Percentiles rank a stretch among this genome's conserved stretches.
phyloP scores from a whole-genome alignment of 176 grass and related monocot genomes.

The Areca catechu region DNA sequence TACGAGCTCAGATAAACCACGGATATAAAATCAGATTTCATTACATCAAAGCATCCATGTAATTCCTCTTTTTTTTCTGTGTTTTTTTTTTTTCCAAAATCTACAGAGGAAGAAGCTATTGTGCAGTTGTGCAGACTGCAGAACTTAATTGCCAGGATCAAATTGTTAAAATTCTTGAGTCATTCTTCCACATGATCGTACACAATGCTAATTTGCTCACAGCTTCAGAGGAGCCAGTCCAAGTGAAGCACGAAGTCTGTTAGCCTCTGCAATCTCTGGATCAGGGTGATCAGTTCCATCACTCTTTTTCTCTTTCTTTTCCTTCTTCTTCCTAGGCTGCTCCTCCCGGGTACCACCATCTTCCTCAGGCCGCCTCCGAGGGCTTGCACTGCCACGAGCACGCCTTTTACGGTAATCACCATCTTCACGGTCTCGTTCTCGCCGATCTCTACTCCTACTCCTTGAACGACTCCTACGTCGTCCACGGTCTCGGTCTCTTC shows the following conservation, averaged over 20 bases:
- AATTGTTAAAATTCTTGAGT: too few relatives aligned
- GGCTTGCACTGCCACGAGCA: slow-evolving; percentile 41
- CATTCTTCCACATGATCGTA: too few relatives aligned
- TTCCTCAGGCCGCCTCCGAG: slow-evolving; percentile 35
- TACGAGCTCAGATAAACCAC: too few relatives aligned
- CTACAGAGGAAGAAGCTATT: too few relatives aligned
- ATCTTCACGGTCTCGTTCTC: slow-evolving; percentile 58
- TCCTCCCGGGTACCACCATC: slow-evolving; percentile 30
- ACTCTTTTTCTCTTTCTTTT: slow-evolving; percentile 54
- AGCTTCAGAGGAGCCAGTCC: slow-evolving; percentile 58
- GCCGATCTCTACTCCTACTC: slow-evolving; percentile 51
- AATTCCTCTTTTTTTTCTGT: too few relatives aligned
- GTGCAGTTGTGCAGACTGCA: too few relatives aligned
- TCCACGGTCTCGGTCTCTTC: slow-evolving; percentile 46
- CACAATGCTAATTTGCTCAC: too few relatives aligned
- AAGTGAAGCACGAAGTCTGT: slow-evolving; percentile 51
- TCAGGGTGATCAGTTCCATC: slow-evolving; percentile 49
- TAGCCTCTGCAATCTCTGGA: slow-evolving; percentile 67
- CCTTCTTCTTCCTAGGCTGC: slow-evolving; percentile 52
- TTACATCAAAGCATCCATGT: too few relatives aligned
- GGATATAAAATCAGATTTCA: too few relatives aligned
- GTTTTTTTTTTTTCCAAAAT: too few relatives aligned
- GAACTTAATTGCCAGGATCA: too few relatives aligned
- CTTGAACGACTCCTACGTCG: slow-evolving; percentile 52
- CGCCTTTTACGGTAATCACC: slow-evolving; percentile 51